phyloP scores from a whole-genome alignment of 257 asterid genomes.

The Salvia miltiorrhiza region DNA sequence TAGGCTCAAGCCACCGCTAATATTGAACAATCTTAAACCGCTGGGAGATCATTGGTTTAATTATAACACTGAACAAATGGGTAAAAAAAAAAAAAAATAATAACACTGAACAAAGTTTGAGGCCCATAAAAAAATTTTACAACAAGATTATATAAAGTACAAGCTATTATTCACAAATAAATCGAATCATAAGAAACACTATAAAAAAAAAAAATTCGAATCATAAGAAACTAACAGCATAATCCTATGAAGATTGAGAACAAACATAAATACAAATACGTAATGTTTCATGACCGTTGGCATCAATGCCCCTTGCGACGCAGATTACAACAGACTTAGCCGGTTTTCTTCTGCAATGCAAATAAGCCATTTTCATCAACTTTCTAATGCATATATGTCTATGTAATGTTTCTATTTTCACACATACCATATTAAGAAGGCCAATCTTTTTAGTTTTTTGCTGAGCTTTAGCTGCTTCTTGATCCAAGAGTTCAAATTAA shows the following conservation, averaged over 20 bases:
- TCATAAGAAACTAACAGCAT: background rate
- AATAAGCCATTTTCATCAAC: background rate
- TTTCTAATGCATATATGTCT: background rate
- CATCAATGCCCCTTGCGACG: too few relatives aligned
- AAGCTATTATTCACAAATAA: slow-evolving; percentile 1
- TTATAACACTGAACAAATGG: too few relatives aligned
- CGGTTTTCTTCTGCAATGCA: background rate
- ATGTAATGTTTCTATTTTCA: background rate
- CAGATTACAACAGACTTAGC: too few relatives aligned
- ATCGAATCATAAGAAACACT: background rate
- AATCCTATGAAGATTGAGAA: background rate
- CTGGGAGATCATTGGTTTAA: too few relatives aligned
- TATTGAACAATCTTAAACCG: too few relatives aligned
- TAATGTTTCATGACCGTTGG: background rate
- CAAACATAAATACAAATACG: background rate
- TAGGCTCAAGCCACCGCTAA: too few relatives aligned
- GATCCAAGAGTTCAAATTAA: background rate
- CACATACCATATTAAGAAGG: background rate
- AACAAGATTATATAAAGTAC: background rate
- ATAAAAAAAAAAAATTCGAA: background rate
- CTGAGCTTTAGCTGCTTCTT: slow-evolving; percentile 5
- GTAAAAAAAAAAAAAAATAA: too few relatives aligned
- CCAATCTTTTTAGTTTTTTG: background rate
- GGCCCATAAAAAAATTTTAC: too few relatives aligned
- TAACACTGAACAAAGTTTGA: too few relatives aligned